These are phyloP conservation scores for Neurospora sp. DNA, from an alignment of 2,329 filamentous ascomycete species.

Conservation along the genomic window DNA sequence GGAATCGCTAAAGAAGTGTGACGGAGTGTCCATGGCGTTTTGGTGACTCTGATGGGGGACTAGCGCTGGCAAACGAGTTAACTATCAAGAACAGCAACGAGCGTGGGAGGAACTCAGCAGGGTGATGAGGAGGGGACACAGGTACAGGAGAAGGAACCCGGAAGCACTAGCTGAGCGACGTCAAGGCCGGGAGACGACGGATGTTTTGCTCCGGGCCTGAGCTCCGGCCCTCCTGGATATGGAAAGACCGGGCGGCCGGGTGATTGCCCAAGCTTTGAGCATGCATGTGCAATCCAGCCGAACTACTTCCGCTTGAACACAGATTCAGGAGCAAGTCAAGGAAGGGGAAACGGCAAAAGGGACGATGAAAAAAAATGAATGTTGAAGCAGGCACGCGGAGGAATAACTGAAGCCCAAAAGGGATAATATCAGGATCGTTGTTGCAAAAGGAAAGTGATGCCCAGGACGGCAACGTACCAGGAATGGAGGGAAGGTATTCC, in stretches of 20 bases:
- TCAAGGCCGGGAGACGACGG: not conserved
- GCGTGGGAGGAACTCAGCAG: not conserved
- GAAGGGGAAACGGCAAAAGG: not conserved
- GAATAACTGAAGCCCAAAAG: not conserved
- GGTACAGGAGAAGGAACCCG: not conserved
- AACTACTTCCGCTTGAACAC: not conserved
- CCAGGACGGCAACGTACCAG: not conserved
- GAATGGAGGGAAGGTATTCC: not conserved
- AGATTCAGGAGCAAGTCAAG: not conserved
- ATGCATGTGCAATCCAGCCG: not conserved
- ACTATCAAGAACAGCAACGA: not conserved
- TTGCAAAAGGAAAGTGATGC: not conserved
- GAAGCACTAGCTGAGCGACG: not conserved
- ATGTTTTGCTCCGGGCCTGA: not conserved
- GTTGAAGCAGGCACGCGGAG: not conserved
- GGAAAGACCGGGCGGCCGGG: not conserved
- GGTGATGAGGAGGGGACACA: not conserved
- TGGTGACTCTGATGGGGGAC: not conserved
- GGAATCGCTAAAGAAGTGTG: conserved; percentile 18
- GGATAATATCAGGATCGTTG: not conserved
- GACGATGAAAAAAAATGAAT: not conserved
- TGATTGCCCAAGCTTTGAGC: not conserved
- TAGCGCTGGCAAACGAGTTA: not conserved
- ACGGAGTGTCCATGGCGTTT: conserved; percentile 15
- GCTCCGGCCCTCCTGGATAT: not conserved